Conservation (phyloP, 2,329 filamentous ascomycete genomes). For the Chaetomium globosum region DNA sequence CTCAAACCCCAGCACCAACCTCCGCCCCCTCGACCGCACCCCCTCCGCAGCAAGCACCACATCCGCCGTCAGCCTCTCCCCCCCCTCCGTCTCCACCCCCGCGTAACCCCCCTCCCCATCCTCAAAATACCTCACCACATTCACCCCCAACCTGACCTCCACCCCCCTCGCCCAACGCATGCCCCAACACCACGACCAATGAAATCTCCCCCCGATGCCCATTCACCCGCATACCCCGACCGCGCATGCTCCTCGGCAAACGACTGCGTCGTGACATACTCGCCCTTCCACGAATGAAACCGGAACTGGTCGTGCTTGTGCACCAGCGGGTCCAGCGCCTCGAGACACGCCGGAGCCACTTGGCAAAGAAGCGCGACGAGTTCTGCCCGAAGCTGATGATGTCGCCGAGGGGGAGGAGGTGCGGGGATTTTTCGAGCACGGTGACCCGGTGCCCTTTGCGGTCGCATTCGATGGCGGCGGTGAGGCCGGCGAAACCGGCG, state of each 20-base stretch:
- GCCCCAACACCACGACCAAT: conserved; percentile 53
- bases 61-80: conserved; percentile 47
- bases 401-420: conserved; percentile 51
- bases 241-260: conserved; percentile 38
- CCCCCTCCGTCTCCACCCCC: conserved; percentile 47
- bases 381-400: conserved; percentile 61
- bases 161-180: conserved; percentile 52
- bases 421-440: conserved; percentile 51
- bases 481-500: conserved; percentile 58
- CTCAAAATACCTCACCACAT: conserved; percentile 50
- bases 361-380: conserved; percentile 57
- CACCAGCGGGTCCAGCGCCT: conserved; percentile 53
- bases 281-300: conserved; percentile 50
- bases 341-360: conserved; percentile 57
- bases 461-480: conserved; percentile 59
- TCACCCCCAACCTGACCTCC: conserved; percentile 49
- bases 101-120: conserved; percentile 43
- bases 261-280: conserved; percentile 52
- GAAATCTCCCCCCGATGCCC: conserved; percentile 57
- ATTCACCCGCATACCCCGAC: conserved; percentile 54
- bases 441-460: conserved; percentile 55
- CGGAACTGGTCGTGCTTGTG: conserved; percentile 46
- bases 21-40: conserved; percentile 48
- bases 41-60: conserved; percentile 50
- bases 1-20: conserved; percentile 48